phyloP scores from a whole-genome alignment of 306 rosid species.

The Carpinus fangiana region DNA sequence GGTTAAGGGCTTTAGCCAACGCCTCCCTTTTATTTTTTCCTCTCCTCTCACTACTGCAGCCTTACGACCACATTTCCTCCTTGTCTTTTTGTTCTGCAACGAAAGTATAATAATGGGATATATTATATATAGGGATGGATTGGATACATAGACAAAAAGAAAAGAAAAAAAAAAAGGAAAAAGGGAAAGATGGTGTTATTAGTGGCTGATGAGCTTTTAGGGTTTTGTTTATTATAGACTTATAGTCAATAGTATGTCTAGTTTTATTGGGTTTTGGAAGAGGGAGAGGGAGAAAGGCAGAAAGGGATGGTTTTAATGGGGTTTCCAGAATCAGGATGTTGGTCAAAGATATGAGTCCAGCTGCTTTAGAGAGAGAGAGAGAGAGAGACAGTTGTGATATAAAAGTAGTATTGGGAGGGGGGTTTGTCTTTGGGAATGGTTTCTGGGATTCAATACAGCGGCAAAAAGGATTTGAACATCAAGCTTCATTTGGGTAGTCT shows the following conservation, averaged over 20 bases:
- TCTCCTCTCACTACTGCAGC: not conserved
- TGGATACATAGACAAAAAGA: not conserved
- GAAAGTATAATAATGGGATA: not conserved
- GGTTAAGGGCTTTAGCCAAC: slow-evolving; percentile 25
- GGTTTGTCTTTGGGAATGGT: slow-evolving; percentile 19
- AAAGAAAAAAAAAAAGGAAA: not conserved
- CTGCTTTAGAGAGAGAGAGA: slow-evolving; percentile 19
- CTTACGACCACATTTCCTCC: slow-evolving; percentile 17
- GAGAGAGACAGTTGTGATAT: not conserved
- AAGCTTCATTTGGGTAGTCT: not conserved
- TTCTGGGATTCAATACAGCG: slow-evolving; percentile 5
- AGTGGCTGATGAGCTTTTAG: slow-evolving; percentile 32
- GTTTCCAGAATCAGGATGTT: slow-evolving; percentile 35
- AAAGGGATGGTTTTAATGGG: slow-evolving; percentile 30
- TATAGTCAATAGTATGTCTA: slow-evolving; percentile 19
- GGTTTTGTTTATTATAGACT: slow-evolving; percentile 11
- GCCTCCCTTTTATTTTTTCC: not conserved
- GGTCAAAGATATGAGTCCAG: slow-evolving; percentile 51
- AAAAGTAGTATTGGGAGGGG: not conserved
- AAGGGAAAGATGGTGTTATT: slow-evolving; percentile 17
- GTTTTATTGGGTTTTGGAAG: slow-evolving; percentile 27
- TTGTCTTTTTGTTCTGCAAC: slow-evolving; percentile 9
- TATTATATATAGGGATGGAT: slow-evolving; percentile 11
- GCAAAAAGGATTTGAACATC: slow-evolving; percentile 7
- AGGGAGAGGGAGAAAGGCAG: slow-evolving; percentile 3